These are phyloP conservation scores for Tricholoma furcatifolium DNA, from an alignment of 768 basidiomycete genomes.

Conservation along the genomic window DNA sequence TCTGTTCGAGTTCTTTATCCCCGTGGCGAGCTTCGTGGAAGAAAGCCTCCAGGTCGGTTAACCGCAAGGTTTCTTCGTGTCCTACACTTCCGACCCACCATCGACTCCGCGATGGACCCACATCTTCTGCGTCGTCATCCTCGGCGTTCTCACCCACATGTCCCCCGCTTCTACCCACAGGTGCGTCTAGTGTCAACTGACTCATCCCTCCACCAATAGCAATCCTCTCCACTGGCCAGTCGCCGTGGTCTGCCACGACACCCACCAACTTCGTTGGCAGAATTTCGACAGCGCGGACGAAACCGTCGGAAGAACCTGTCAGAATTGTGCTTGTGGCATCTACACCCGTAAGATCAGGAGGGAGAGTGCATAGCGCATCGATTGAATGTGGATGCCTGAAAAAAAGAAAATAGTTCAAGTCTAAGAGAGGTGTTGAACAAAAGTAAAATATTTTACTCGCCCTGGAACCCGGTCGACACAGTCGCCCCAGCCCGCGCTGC, in stretches of 20 bases:
- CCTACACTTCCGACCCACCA: conserved; percentile 94
- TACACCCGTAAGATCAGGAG: conserved; percentile 56
- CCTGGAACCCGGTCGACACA: conserved; percentile 90
- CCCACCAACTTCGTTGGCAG: conserved; percentile 89
- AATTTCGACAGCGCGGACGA: conserved; percentile 83
- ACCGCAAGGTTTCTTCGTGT: conserved; percentile 81
- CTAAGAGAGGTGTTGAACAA: background rate
- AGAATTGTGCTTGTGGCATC: conserved; percentile 70
- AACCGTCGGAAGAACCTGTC: conserved; percentile 91
- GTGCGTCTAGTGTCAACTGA: conserved; percentile 30
- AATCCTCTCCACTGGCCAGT: conserved; percentile 89
- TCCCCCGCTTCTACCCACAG: conserved; percentile 3
- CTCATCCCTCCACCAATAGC: conserved; percentile 48
- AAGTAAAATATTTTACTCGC: conserved; percentile 36
- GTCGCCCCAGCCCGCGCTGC: conserved; percentile 84
- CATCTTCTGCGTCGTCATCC: conserved; percentile 19
- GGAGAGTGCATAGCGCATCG: conserved; percentile 80
- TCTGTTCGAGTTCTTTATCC: background rate
- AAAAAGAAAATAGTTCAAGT: background rate
- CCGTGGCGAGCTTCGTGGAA: conserved; percentile 37
- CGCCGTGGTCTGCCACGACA: conserved; percentile 87
- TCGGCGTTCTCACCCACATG: conserved; percentile 11
- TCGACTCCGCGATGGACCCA: conserved; percentile 25
- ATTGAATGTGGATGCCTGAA: conserved; percentile 86
- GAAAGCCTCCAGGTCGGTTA: conserved; percentile 82